A percentile compares a stretch with the other conserved stretches of the same genome.
These are phyloP conservation scores for Pseudogymnoascus destructans DNA, from an alignment of 2,329 filamentous ascomycete genomes.

Conservation along the genomic window DNA sequence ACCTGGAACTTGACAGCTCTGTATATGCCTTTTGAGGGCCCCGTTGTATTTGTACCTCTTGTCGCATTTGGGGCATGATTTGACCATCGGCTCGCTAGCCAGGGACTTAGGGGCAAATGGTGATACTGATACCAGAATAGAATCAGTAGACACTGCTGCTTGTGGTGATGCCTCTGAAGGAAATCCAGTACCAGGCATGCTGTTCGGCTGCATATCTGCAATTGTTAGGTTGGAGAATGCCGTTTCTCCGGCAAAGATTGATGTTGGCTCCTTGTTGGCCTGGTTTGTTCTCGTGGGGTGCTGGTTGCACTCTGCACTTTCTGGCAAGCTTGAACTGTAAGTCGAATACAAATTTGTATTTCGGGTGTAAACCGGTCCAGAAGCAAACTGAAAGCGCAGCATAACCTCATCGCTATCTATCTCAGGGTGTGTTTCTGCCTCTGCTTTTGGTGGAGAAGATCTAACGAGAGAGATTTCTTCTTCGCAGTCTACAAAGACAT, in stretches of 20 bases:
- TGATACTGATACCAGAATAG: neutral
- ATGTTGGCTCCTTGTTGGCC: neutral
- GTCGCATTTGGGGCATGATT: neutral
- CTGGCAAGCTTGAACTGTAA: neutral
- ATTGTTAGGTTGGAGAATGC: neutral
- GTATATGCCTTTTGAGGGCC: neutral
- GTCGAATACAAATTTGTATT: neutral
- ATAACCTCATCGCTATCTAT: neutral
- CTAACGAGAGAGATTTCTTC: neutral
- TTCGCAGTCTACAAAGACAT: conserved; percentile 1
- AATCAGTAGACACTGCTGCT: neutral
- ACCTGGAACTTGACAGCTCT: neutral
- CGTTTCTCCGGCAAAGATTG: neutral
- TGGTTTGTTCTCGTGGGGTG: neutral
- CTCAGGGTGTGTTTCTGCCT: neutral
- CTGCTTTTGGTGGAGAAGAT: neutral
- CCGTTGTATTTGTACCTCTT: neutral
- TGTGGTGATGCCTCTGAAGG: neutral
- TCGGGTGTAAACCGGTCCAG: neutral
- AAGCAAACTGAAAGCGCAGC: neutral
- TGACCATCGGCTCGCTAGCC: neutral
- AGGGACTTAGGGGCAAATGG: neutral
- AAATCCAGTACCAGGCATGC: neutral
- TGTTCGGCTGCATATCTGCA: neutral
- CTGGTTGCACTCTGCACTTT: neutral